phyloP scores from a whole-genome alignment of 1,284 basidiomycete species.

The Tilletiopsis washingtonensis region DNA sequence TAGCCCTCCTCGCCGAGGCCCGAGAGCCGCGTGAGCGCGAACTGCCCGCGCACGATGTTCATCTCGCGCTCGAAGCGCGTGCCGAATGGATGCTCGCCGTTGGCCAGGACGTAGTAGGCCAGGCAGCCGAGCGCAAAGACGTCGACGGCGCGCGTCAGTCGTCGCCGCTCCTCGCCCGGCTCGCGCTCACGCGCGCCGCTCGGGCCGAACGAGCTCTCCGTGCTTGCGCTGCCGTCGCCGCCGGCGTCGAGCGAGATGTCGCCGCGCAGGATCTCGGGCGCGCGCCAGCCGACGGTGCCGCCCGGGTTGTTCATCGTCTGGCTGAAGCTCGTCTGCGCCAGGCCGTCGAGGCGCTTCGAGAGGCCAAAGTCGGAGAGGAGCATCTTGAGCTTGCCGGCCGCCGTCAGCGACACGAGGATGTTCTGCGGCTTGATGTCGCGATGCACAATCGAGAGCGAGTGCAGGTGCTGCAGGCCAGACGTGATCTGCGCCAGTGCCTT shows the following conservation, averaged over 20 bases:
- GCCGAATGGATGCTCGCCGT: conserved; percentile 44
- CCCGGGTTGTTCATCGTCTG: conserved; percentile 44
- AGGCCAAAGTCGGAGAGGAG: conserved; percentile 46
- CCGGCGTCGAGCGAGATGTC: conserved; percentile 32
- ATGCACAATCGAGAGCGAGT: conserved; percentile 91
- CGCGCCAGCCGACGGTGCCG: conserved; percentile 45
- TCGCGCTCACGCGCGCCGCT: conserved; percentile 1
- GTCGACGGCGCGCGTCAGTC: conserved; percentile 43
- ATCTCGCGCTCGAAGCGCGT: conserved; percentile 44
- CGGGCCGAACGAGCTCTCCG: conserved; percentile 9
- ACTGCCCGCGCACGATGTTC: conserved; percentile 36
- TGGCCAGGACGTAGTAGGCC: conserved; percentile 42
- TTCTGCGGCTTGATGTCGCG: conserved; percentile 98
- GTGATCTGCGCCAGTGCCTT: conserved; percentile 80
- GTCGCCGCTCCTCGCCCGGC: conserved; percentile 15
- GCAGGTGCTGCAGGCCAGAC: conserved; percentile 77
- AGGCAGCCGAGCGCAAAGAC: conserved; percentile 45
- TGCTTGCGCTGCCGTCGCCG: conserved; percentile 15
- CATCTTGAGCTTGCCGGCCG: conserved; percentile 37
- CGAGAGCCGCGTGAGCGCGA: conserved; percentile 29
- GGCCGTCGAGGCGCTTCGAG: conserved; percentile 40
- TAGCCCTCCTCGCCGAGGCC: conserved; percentile 38
- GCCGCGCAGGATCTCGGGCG: conserved; percentile 43
- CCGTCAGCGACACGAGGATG: conserved; percentile 61
- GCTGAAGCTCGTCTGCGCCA: conserved; percentile 42